These are phyloP conservation scores for Diaporthe citrichinensis DNA, from an alignment of 2,329 filamentous ascomycete species.

Conservation along the genomic window DNA sequence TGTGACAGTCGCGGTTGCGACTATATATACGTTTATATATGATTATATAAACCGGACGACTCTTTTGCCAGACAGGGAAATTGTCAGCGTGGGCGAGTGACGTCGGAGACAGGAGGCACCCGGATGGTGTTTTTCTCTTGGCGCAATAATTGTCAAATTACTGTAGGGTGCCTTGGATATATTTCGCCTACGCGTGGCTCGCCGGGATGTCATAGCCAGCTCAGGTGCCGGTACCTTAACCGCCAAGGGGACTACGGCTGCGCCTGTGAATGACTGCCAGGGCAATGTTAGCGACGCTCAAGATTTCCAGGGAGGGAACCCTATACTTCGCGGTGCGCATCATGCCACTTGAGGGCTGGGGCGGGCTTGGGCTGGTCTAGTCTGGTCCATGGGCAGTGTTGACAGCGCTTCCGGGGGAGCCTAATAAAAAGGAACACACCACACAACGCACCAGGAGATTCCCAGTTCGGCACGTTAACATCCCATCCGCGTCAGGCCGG, in stretches of 20 bases:
- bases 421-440: background rate
- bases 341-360: too few species aligned
- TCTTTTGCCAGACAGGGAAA: background rate
- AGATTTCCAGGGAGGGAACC: background rate
- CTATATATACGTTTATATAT: background rate
- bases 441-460: background rate
- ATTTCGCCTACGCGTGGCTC: slow-evolving; percentile 14
- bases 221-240: background rate
- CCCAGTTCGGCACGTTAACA: background rate
- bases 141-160: background rate
- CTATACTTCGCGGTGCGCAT: too few species aligned
- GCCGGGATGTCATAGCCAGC: background rate
- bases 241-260: too few species aligned
- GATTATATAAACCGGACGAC: background rate
- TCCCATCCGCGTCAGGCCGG: background rate
- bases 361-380: background rate
- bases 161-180: too few species aligned
- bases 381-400: background rate
- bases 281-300: slow-evolving; percentile 4
- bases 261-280: background rate
- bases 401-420: background rate
- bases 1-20: background rate
- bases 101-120: background rate
- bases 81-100: background rate
- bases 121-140: background rate